Evolutionary conservation across 2,329 filamentous ascomycete genomes (phyloP).

Genomic region (Aspergillus phoenicis): DNA sequence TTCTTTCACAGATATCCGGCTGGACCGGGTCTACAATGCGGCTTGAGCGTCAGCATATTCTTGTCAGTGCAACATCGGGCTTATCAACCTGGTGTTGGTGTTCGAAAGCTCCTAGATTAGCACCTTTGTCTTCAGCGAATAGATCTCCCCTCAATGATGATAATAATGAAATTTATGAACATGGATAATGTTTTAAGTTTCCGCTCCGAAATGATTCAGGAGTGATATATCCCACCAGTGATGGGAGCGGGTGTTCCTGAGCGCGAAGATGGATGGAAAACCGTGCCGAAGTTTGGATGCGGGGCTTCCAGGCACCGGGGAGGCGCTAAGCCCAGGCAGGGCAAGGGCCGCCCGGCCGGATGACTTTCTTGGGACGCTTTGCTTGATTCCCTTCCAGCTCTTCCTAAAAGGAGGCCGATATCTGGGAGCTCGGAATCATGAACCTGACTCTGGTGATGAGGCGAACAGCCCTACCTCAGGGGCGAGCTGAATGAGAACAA

Average conservation of each 20-base stretch:
- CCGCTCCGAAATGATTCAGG: not conserved
- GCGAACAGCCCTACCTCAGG: not conserved
- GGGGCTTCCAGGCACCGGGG: slow-evolving; percentile 10
- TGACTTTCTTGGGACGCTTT: not conserved
- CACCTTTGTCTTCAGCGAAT: not conserved
- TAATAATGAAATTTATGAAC: not conserved
- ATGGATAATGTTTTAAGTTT: not conserved
- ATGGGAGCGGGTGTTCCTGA: not conserved
- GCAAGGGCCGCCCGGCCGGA: slow-evolving; percentile 1
- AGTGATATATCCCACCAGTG: not conserved
- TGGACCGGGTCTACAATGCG: slow-evolving; percentile 1
- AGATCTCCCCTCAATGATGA: not conserved
- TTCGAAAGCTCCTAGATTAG: not conserved
- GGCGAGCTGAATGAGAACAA: not conserved
- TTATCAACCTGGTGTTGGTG: not conserved
- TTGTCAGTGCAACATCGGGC: not conserved
- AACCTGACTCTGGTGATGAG: no score
- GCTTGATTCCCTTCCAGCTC: not conserved
- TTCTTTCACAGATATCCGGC: not conserved
- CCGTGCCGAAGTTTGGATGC: slow-evolving; percentile 8
- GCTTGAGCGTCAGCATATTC: not conserved
- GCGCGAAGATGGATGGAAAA: not conserved
- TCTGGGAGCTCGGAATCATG: not conserved
- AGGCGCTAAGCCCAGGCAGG: slow-evolving; percentile 1
- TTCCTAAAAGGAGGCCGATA: not conserved